Conservation (phyloP, 1,284 basidiomycete genomes). For the Wolfiporia cocos region DNA sequence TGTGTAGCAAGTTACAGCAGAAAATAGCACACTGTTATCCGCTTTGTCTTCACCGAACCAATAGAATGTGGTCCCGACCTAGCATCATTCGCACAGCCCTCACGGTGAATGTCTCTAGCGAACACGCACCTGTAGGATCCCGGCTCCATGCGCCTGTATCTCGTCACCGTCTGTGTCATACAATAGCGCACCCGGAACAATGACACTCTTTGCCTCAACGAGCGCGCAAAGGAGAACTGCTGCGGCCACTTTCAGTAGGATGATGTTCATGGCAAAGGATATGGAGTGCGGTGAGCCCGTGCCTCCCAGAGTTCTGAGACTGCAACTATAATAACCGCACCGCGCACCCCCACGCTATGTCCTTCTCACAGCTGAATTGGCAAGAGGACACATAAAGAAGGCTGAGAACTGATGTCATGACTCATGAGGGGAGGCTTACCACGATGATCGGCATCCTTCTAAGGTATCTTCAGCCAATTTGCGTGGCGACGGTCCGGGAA, state of each 20-base stretch:
- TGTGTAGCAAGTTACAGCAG: constrained; percentile 57
- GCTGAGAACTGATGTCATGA: no score
- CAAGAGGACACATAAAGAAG: no score
- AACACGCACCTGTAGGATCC: constrained; percentile 43
- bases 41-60: constrained; percentile 66
- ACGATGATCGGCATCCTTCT: no score
- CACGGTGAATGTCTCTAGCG: background rate
- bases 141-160: constrained; percentile 63
- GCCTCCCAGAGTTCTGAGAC: background rate
- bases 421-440: no score
- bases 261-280: background rate
- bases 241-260: background rate
- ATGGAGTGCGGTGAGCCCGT: background rate
- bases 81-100: background rate
- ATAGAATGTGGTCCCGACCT: constrained; percentile 54
- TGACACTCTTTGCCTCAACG: constrained; percentile 3
- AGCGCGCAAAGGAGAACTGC: background rate
- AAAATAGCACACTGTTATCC: constrained; percentile 48
- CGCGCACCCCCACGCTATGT: background rate
- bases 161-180: constrained; percentile 54
- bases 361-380: background rate
- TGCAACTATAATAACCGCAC: background rate
- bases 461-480: no score
- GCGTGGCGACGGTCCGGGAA: no score
- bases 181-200: constrained; percentile 57